Conservation (phyloP, 345 rosid species). For the Fremontodendron californicum region DNA sequence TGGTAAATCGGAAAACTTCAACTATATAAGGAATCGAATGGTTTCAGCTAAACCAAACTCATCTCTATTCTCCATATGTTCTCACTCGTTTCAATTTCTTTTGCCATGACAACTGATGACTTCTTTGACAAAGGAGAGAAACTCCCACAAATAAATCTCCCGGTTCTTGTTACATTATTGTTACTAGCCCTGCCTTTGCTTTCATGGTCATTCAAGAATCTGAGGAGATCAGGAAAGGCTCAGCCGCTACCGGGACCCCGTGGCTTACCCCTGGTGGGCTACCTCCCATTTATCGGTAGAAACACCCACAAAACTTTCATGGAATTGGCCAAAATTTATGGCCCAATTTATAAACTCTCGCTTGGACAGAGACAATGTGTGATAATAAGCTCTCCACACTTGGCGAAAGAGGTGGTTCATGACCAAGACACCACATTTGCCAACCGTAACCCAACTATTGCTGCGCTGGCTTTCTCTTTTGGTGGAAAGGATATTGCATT, state of each 20-base stretch:
- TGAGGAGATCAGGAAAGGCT: not conserved
- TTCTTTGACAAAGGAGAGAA: too few relatives aligned
- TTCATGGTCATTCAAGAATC: not conserved
- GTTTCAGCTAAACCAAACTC: too few relatives aligned
- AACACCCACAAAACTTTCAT: conserved; percentile 31
- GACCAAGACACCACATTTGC: conserved; percentile 35
- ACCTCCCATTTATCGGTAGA: conserved; percentile 40
- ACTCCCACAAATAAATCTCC: too few relatives aligned
- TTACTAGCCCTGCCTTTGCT: not conserved
- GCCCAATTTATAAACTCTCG: conserved; percentile 42
- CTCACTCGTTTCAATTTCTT: too few relatives aligned
- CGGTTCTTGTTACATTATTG: too few relatives aligned
- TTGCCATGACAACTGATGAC: too few relatives aligned
- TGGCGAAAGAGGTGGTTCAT: conserved; percentile 35
- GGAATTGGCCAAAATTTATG: conserved; percentile 22
- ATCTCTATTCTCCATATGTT: too few relatives aligned
- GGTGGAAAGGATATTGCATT: conserved; percentile 34
- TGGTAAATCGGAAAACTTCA: too few relatives aligned
- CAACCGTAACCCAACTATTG: conserved; percentile 30
- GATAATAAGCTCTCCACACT: conserved; percentile 30
- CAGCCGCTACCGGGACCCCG: conserved; percentile 38
- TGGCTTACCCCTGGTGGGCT: conserved; percentile 44
- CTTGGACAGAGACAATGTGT: conserved; percentile 31
- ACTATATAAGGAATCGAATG: too few relatives aligned
- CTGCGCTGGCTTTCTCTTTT: conserved; percentile 11